Evolutionary conservation across 306 rosid genomes (phyloP).

Genomic region (Rosa chinensis): DNA sequence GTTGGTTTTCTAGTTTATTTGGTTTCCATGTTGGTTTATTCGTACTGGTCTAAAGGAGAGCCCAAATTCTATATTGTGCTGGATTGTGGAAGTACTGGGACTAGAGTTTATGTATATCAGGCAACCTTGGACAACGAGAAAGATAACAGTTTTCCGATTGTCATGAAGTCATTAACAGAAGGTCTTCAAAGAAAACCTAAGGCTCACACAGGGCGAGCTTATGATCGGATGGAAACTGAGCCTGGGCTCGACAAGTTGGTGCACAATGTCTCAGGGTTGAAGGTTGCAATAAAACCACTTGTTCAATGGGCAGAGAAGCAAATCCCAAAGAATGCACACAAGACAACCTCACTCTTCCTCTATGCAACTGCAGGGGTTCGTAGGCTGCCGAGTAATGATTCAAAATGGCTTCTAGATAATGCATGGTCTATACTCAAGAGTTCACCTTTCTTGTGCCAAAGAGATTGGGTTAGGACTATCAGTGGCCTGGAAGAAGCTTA

Average conservation of each 20-base stretch:
- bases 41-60: constrained; percentile 64
- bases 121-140: constrained; percentile 48
- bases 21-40: constrained; percentile 44
- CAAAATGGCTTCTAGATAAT: constrained; percentile 77
- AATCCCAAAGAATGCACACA: constrained; percentile 66
- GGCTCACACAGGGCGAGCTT: constrained; percentile 66
- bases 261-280: constrained; percentile 60
- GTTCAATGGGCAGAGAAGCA: constrained; percentile 84
- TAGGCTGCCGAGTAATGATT: constrained; percentile 58
- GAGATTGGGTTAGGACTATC: constrained; percentile 75
- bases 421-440: constrained; percentile 74
- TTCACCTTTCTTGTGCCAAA: constrained; percentile 69
- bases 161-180: constrained; percentile 39
- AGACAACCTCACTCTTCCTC: constrained; percentile 67
- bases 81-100: constrained; percentile 93
- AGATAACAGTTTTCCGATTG: constrained; percentile 61
- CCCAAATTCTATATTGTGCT: constrained; percentile 77
- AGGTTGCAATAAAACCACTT: constrained; percentile 67
- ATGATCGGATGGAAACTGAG: constrained; percentile 88
- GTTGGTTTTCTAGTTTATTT: constrained; percentile 53
- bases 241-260: constrained; percentile 90
- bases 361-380: constrained; percentile 97
- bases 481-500: constrained; percentile 93
- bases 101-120: constrained; percentile 71
- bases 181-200: constrained; percentile 40